Conservation (phyloP, 768 basidiomycete genomes). For the Goffeauzyma gilvescens region DNA sequence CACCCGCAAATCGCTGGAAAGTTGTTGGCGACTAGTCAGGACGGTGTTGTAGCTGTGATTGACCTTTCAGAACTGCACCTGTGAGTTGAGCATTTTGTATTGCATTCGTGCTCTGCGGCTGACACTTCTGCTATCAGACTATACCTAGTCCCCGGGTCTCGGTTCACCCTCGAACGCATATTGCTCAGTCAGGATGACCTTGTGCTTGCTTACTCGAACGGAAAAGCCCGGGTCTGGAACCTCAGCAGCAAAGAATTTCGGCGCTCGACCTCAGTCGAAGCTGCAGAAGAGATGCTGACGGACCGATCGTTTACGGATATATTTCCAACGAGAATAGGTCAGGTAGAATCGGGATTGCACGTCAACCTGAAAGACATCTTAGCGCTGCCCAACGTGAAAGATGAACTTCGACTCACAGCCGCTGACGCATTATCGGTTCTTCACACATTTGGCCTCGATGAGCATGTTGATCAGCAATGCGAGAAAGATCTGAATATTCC, state of each 20-base stretch:
- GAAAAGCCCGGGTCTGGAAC: conserved; percentile 72
- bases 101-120: neutral
- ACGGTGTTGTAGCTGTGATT: conserved; percentile 30
- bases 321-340: no score
- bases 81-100: neutral
- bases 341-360: no score
- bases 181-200: conserved; percentile 4
- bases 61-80: conserved; percentile 8
- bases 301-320: neutral
- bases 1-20: conserved; percentile 32
- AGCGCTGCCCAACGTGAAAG: no score
- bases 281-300: conserved; percentile 52
- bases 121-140: neutral
- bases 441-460: no score
- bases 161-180: neutral
- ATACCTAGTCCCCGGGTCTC: conserved; percentile 3
- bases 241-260: conserved; percentile 61
- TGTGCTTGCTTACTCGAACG: conserved; percentile 54
- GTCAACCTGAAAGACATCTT: no score
- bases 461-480: no score
- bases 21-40: conserved; percentile 9
- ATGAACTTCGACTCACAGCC: no score
- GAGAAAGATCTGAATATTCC: no score
- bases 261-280: conserved; percentile 57
- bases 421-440: no score